phyloP scores from a whole-genome alignment of 352 stramenopile species.

The Phytophthora aleatoria region DNA sequence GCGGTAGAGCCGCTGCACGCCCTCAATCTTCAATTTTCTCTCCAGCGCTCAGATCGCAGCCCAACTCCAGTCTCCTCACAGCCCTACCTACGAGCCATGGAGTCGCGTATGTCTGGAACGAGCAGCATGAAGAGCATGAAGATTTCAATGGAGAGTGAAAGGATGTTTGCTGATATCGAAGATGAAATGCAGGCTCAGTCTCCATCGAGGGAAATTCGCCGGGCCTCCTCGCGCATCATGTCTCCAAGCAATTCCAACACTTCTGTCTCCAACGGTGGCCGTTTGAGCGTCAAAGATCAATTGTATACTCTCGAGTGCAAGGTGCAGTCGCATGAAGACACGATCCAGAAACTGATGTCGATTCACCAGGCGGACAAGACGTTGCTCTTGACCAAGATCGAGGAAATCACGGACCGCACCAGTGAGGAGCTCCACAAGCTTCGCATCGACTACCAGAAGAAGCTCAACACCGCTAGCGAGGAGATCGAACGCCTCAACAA shows the following conservation, averaged over 20 bases:
- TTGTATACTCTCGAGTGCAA: constrained; percentile 81
- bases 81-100: constrained; percentile 39
- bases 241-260: constrained; percentile 57
- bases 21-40: constrained; percentile 37
- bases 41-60: constrained; percentile 13
- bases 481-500: constrained; percentile 88
- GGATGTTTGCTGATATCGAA: constrained; percentile 81
- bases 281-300: constrained; percentile 83
- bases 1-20: constrained; percentile 15
- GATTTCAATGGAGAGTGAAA: constrained; percentile 81
- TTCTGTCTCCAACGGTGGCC: constrained; percentile 34
- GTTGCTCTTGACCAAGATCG: constrained; percentile 77
- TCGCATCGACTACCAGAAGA: constrained; percentile 82
- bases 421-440: constrained; percentile 80
- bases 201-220: constrained; percentile 61
- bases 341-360: constrained; percentile 84
- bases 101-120: constrained; percentile 60
- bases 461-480: constrained; percentile 79
- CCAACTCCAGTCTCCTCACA: background rate
- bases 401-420: constrained; percentile 82
- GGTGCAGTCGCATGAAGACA: constrained; percentile 80
- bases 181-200: constrained; percentile 63
- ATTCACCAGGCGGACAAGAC: constrained; percentile 83
- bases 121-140: constrained; percentile 84
- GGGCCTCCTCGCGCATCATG: constrained; percentile 60